A percentile compares a stretch with the other conserved stretches of the same genome.
phyloP scores from a whole-genome alignment of 208 protist genomes.

The Trypanosomatidae sp. region DNA sequence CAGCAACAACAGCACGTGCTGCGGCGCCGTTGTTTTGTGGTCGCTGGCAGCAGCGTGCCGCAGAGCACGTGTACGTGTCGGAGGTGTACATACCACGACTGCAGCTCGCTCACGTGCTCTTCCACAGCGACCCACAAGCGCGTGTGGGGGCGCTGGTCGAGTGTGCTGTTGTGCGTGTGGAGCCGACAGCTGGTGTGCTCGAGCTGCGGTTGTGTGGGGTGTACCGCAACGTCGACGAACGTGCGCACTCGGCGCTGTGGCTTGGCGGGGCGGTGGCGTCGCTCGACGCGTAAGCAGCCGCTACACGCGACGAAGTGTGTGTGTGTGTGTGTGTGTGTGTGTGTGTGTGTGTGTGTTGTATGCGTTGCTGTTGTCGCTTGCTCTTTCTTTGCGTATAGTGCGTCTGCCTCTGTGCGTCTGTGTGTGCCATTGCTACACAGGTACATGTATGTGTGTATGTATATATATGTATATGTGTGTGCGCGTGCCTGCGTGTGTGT shows the following conservation, averaged over 20 bases:
- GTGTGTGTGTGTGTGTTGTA: no score
- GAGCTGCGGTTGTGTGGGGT: conserved; percentile 35
- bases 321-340: no score
- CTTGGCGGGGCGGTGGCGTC: conserved; percentile 34
- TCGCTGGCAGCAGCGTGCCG: conserved; percentile 1
- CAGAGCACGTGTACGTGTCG: conserved; percentile 38
- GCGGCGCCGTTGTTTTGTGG: background rate
- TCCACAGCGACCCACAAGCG: conserved; percentile 37
- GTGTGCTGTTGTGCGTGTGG: conserved; percentile 38
- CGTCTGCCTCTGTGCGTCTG: no score
- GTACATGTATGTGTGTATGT: no score
- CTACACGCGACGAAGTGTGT: background rate
- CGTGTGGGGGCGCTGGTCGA: conserved; percentile 61
- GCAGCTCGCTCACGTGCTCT: conserved; percentile 58
- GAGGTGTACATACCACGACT: conserved; percentile 75
- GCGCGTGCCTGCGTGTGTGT: no score
- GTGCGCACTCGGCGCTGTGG: conserved; percentile 43
- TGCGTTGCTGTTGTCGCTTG: no score
- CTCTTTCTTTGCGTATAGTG: no score
- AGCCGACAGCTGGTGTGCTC: conserved; percentile 53
- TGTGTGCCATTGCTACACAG: no score
- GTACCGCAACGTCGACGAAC: conserved; percentile 39
- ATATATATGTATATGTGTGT: no score
- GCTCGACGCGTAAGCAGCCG: conserved; percentile 33
- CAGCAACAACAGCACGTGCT: no score